These are phyloP conservation scores for Flaveria sonorensis DNA, from an alignment of 129 eudicot species.

Conservation along the genomic window DNA sequence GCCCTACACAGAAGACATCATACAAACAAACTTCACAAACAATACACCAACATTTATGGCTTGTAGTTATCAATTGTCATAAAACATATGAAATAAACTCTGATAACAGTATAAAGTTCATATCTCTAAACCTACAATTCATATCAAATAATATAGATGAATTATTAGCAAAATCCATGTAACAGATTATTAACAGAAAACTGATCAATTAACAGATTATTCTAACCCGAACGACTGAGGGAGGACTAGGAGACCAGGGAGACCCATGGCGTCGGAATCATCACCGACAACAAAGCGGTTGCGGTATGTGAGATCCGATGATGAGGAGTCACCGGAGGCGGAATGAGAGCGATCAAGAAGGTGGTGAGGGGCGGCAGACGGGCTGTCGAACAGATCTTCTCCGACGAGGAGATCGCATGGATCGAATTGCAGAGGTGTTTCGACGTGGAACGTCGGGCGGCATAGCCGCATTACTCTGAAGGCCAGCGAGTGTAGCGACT, in stretches of 20 bases:
- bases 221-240: constrained; percentile 94
- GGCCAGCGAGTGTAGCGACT: constrained; percentile 75
- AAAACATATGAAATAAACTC: neutral
- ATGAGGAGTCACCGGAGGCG: constrained; percentile 29
- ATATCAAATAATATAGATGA: neutral
- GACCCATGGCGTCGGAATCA: constrained; percentile 74
- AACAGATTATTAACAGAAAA: neutral
- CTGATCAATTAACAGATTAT: neutral
- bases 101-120: neutral
- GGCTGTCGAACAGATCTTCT: constrained; percentile 76
- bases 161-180: neutral
- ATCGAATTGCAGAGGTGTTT: constrained; percentile 81
- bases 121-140: neutral
- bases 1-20: constrained; percentile 54
- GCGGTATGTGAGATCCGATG: constrained; percentile 70
- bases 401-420: constrained; percentile 78
- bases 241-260: constrained; percentile 87
- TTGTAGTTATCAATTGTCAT: neutral
- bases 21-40: neutral
- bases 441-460: constrained; percentile 86
- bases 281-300: constrained; percentile 62
- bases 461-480: constrained; percentile 94
- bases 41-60: neutral
- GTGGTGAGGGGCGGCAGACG: constrained; percentile 52
- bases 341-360: constrained; percentile 42